phyloP scores from a whole-genome alignment of 768 basidiomycete species.

The Leucocoprinus leucothites region DNA sequence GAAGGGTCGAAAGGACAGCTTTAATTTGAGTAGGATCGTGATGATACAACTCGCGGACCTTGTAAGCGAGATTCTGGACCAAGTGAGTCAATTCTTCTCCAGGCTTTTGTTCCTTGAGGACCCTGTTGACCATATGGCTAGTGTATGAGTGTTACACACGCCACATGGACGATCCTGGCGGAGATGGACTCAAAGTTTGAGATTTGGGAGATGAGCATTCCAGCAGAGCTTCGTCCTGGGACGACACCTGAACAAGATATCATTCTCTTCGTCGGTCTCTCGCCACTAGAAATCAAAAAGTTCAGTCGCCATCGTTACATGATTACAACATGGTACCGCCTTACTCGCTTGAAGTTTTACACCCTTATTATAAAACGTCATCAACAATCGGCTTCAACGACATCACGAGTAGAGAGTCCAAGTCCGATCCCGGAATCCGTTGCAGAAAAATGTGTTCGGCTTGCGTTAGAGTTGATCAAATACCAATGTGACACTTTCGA shows the following conservation, averaged over 20 bases:
- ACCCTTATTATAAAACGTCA: slow-evolving; percentile 36
- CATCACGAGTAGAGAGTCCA: slow-evolving; percentile 17
- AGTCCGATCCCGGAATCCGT: slow-evolving; percentile 25
- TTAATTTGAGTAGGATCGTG: slow-evolving; percentile 32
- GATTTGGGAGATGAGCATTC: slow-evolving; percentile 38
- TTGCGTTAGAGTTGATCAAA: slow-evolving; percentile 40
- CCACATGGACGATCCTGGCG: slow-evolving; percentile 32
- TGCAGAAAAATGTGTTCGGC: slow-evolving; percentile 34
- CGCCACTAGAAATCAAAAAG: slow-evolving; percentile 25
- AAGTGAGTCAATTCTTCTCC: slow-evolving; percentile 23
- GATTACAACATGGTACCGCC: slow-evolving; percentile 45
- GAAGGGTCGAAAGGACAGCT: slow-evolving; percentile 31
- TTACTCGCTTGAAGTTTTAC: slow-evolving; percentile 42
- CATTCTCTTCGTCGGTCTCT: slow-evolving; percentile 23
- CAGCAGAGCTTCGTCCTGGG: slow-evolving; percentile 30
- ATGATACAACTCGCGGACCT: slow-evolving; percentile 37
- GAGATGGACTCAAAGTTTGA: slow-evolving; percentile 41
- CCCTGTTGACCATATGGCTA: slow-evolving; percentile 17
- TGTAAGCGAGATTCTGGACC: slow-evolving; percentile 38
- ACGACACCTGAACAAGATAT: slow-evolving; percentile 25
- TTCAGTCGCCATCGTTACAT: slow-evolving; percentile 40
- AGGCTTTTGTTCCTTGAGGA: background rate
- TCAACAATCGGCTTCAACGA: slow-evolving; percentile 5
- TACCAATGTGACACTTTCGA: slow-evolving; percentile 39
- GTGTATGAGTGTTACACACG: slow-evolving; percentile 34